Base-by-base conservation (phyloP, 1,139 yeast genomes). In the Zhuliangozyma blackwelliae region DNA sequence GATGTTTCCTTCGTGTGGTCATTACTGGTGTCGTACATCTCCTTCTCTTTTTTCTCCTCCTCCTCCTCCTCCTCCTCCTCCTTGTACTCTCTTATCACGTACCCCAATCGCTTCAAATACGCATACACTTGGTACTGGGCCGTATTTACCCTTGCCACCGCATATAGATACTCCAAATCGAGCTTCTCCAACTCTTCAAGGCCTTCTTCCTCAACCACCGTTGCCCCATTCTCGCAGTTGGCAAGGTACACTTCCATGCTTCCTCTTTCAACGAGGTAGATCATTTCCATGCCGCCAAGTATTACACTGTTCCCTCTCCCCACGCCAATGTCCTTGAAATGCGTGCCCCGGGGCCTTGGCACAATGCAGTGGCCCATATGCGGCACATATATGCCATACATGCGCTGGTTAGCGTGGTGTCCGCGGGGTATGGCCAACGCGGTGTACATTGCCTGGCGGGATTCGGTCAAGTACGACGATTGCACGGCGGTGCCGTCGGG, bases 251-350 rank as follows among this genome's bases (percentile, higher is more conserved):
- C 76, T 21, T 78, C 66, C 55, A 88, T 66, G 2, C 88, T 76
- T 0, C 97, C 97, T 52, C 97, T 68, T 56, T 90, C 96, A 2
- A 82, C 76, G 39, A 90, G 64, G 55, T 89, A 90, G 1, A 88
- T 62, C 5, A 82, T 72, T 50, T 90, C 97, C 40, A 86, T 78
- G 9, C 78, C 74, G 16, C 62, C 64, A 29, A 90, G 62, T 25
- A 86, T 60, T 67, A 76, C 69, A 16, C 16, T 16, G 16, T 16
- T 16, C 19, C 64, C 43, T 19, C 73, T 66, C 21, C 60, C 60
- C 2, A 46, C 37, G 0, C 97, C 97, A 63, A 86, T 72, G 23
- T 86, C 82, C 43, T 78, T 79, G 49, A 88, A 75, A 52, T 79
- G 86, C 27, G 79, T 78, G 0, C 97, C 97, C 40, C 72, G 74